These are phyloP conservation scores for Aureobasidium uvarum DNA, from an alignment of 2,329 filamentous ascomycete genomes.

Conservation along the genomic window DNA sequence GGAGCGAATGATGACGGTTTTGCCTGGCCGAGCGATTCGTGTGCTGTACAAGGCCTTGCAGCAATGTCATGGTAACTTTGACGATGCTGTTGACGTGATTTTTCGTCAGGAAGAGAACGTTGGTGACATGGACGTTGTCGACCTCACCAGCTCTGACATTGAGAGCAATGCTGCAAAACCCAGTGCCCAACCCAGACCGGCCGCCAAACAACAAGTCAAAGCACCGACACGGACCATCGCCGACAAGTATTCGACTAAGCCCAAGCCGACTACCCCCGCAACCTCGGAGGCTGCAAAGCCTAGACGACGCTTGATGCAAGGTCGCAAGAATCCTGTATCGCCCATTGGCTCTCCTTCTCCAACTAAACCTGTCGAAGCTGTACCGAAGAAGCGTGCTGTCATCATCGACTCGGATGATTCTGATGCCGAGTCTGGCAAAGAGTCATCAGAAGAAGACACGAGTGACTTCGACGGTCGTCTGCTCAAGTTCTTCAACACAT, in stretches of 20 bases:
- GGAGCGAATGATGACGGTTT: constrained; percentile 51
- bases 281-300: constrained; percentile 29
- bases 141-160: constrained; percentile 43
- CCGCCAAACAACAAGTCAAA: constrained; percentile 57
- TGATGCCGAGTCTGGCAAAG: constrained; percentile 27
- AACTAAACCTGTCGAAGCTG: constrained; percentile 26
- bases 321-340: constrained; percentile 43
- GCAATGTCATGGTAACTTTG: constrained; percentile 52
- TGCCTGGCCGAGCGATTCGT: constrained; percentile 48
- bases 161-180: constrained; percentile 34
- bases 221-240: constrained; percentile 56
- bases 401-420: constrained; percentile 39
- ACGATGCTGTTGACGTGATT: constrained; percentile 54
- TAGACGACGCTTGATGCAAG: constrained; percentile 50
- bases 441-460: constrained; percentile 22
- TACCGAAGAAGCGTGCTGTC: constrained; percentile 30
- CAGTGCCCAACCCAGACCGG: constrained; percentile 42
- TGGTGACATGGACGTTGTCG: constrained; percentile 27
- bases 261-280: constrained; percentile 27
- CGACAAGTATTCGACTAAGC: constrained; percentile 35
- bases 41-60: constrained; percentile 53
- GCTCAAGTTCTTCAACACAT: constrained; percentile 79
- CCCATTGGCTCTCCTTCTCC: constrained; percentile 30
- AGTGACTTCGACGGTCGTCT: constrained; percentile 56
- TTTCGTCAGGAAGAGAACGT: constrained; percentile 39